A percentile compares a stretch with the other conserved stretches of the same genome.
phyloP scores from a whole-genome alignment of 306 rosid species.

The Carpinus fangiana region DNA sequence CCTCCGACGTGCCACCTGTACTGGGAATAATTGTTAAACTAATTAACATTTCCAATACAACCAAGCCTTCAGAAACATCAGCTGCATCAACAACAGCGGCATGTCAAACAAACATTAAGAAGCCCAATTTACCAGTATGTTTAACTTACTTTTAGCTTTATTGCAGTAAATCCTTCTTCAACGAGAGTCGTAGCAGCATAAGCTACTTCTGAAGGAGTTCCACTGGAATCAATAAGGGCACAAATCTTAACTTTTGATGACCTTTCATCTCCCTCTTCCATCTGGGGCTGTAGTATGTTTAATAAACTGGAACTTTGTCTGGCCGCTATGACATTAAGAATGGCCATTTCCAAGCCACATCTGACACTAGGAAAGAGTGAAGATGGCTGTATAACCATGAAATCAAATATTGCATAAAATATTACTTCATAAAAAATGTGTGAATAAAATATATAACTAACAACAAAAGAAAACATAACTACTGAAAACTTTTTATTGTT shows the following conservation, averaged over 20 bases:
- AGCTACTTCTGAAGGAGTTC: conserved; percentile 78
- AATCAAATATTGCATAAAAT: conserved; percentile 19
- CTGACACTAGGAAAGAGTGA: conserved; percentile 91
- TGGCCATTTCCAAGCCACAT: conserved; percentile 99
- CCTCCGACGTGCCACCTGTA: conserved; percentile 76
- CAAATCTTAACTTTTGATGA: conserved; percentile 64
- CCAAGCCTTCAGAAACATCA: conserved; percentile 14
- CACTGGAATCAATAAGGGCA: conserved; percentile 70
- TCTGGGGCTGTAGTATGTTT: conserved; percentile 50
- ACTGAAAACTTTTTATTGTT: neutral
- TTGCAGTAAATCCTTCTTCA: conserved; percentile 81
- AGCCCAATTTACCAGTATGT: neutral
- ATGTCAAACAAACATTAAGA: conserved; percentile 17
- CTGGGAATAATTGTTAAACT: conserved; percentile 16
- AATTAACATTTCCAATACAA: conserved; percentile 25
- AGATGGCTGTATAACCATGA: conserved; percentile 57
- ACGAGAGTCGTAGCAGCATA: conserved; percentile 59
- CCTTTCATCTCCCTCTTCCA: conserved; percentile 31
- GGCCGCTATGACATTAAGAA: conserved; percentile 80
- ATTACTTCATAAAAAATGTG: neutral
- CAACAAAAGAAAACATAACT: neutral
- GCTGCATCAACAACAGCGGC: conserved; percentile 13
- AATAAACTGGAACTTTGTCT: conserved; percentile 61
- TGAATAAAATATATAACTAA: neutral
- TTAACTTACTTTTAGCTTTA: conserved; percentile 72